phyloP scores from a whole-genome alignment of 352 stramenopile genomes.

The Globisporangium solare region DNA sequence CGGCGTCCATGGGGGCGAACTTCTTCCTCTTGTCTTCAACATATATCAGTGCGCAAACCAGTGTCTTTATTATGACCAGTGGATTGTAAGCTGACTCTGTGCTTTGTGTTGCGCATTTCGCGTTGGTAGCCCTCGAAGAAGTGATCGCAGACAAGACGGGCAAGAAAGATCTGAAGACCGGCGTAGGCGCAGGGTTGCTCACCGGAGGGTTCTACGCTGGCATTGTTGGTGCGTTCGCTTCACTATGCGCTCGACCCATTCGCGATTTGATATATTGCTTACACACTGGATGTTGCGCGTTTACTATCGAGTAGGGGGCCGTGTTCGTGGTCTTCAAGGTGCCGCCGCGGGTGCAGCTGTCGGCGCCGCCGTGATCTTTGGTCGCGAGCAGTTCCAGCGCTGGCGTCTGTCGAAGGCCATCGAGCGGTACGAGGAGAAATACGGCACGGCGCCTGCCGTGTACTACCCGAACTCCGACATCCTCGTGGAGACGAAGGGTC shows the following conservation, averaged over 20 bases:
- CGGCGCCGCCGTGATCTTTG: slow-evolving; percentile 56
- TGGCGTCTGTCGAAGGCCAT: slow-evolving; percentile 74
- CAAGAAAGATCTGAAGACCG: slow-evolving; percentile 58
- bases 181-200: slow-evolving; percentile 44
- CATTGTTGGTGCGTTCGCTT: slow-evolving; percentile 42
- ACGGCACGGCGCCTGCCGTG: slow-evolving; percentile 49
- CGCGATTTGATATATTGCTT: not conserved
- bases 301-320: slow-evolving; percentile 36
- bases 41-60: slow-evolving; percentile 55
- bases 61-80: too few relatives aligned
- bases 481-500: slow-evolving; percentile 59
- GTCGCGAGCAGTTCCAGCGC: slow-evolving; percentile 64
- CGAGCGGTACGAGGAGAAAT: slow-evolving; percentile 79
- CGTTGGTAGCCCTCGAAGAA: slow-evolving; percentile 57
- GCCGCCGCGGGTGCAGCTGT: slow-evolving; percentile 50
- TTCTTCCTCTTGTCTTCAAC: slow-evolving; percentile 82
- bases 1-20: slow-evolving; percentile 80
- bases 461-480: slow-evolving; percentile 61
- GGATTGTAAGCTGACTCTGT: not conserved
- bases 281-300: not conserved
- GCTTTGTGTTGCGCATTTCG: not conserved
- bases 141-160: slow-evolving; percentile 66
- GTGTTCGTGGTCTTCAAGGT: slow-evolving; percentile 62
- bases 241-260: not conserved
- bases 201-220: slow-evolving; percentile 73